Evolutionary conservation across 768 basidiomycete genomes (phyloP).

Genomic region (Dioszegia crocea): DNA sequence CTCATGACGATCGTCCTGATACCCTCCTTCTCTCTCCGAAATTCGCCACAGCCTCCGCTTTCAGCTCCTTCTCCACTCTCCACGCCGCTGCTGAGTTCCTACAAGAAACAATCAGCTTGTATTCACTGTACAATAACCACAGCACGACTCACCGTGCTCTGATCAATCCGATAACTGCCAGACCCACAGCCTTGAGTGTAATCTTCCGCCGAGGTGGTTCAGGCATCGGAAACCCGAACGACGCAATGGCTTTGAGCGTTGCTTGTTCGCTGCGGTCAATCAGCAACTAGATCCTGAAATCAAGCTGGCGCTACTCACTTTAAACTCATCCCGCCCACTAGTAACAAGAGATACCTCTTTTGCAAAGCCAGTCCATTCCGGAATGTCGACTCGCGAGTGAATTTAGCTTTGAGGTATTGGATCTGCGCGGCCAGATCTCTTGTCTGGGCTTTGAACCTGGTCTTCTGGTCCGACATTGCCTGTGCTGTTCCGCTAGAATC

Average conservation of each 20-base stretch:
- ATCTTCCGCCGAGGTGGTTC: conserved; percentile 15
- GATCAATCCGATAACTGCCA: conserved; percentile 37
- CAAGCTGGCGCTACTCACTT: conserved; percentile 24
- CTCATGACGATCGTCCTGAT: conserved; percentile 15
- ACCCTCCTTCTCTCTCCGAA: conserved; percentile 24
- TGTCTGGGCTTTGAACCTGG: conserved; percentile 32
- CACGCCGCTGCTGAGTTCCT: conserved; percentile 33
- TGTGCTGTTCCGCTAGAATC: neutral
- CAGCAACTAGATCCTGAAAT: neutral
- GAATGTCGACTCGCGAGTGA: conserved; percentile 75
- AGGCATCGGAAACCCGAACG: conserved; percentile 45
- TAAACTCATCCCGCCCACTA: conserved; percentile 55
- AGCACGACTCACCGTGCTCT: conserved; percentile 32
- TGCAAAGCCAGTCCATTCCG: conserved; percentile 74
- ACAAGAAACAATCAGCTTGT: conserved; percentile 3
- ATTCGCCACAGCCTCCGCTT: conserved; percentile 14
- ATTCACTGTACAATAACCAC: neutral
- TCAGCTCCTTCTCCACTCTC: conserved; percentile 27
- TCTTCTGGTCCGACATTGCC: conserved; percentile 20
- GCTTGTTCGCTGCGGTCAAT: conserved; percentile 38
- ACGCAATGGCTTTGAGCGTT: conserved; percentile 41
- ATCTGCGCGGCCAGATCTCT: conserved; percentile 76
- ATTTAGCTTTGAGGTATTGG: conserved; percentile 85
- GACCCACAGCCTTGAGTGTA: conserved; percentile 38
- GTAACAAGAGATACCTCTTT: conserved; percentile 75